Conservation (phyloP, 2,329 filamentous ascomycete species). For the Botrytis galanthina region DNA sequence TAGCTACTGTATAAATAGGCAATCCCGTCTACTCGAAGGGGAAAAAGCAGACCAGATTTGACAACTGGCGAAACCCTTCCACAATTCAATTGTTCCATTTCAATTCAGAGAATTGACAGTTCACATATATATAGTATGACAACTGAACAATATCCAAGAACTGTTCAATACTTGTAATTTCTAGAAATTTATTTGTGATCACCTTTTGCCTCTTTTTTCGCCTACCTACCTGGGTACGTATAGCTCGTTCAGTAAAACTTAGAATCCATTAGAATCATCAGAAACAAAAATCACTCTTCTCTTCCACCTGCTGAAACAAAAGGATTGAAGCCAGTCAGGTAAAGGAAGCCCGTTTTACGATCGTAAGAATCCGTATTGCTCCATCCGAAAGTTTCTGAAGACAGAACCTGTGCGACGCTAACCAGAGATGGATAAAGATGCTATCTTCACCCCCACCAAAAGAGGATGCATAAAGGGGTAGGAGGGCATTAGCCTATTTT, state of each 20-base stretch:
- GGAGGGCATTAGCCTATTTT: conserved; percentile 13
- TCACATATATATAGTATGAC: too few species aligned
- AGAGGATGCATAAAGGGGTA: conserved; percentile 20
- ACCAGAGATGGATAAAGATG: background rate
- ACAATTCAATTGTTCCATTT: too few species aligned
- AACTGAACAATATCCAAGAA: too few species aligned
- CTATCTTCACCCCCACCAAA: conserved; percentile 12
- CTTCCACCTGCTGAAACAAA: conserved; percentile 12
- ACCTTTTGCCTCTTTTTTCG: too few species aligned
- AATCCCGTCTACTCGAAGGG: background rate
- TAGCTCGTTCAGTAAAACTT: background rate
- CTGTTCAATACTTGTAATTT: too few species aligned
- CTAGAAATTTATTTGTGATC: too few species aligned
- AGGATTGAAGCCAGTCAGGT: conserved; percentile 7
- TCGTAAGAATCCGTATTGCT: conserved; percentile 4
- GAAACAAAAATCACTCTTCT: background rate
- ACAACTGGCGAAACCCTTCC: too few species aligned
- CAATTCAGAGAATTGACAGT: too few species aligned
- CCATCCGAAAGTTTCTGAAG: conserved; percentile 13
- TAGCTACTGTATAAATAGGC: background rate
- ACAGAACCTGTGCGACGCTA: conserved; percentile 6
- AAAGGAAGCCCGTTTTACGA: conserved; percentile 2
- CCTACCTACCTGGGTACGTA: too few species aligned
- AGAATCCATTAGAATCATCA: background rate
- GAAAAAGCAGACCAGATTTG: too few species aligned